Evolutionary conservation across 2,329 filamentous ascomycete species (phyloP), one percentile per base, ranked within the genome.

Genomic region (Pseudogymnoascus sp.): DNA sequence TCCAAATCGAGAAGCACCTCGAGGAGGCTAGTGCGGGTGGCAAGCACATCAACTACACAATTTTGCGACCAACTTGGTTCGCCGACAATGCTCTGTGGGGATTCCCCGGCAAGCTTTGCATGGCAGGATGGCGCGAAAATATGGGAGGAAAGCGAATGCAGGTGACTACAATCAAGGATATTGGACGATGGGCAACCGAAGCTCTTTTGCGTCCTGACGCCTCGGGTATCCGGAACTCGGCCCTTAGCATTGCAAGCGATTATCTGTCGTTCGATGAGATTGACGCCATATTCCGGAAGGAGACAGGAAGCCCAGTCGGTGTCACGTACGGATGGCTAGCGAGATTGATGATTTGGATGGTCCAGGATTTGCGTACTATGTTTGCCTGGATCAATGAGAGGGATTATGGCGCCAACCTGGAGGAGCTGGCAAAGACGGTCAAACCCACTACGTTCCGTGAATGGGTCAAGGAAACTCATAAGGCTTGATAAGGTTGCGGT

Each of bases 1-100:
- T 79, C 65, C 69, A 78, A n/a, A 82, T 85, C 65, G 83, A 86
- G 70, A 72, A 79, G 61, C 75, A 85, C 65, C 74, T 85, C n/a
- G 70, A 78, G 8, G 74, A 78, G 21, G 73, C 73, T 12, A 72
- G 72, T 1, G 73, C 73, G 0, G 73, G 73, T 0, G 71, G 45
- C 2, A 52, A 63, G 19, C 45, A 69, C 0, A 82, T 83, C 79
- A 72, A 72, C 12, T 85, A 79, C 76, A 82, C 81, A 0, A 80
- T 85, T 49, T 72, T 85, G 3, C 76, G 82, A 2, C 83, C 82
- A 0, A 77, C 78, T 0, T 80, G 79, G 0, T 85, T 85, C 72
- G 79, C 83, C 72, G 83, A 85, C 1, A 78, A 78, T 69, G 59
- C 69, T 7, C 60, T 64, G 5, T 39, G 64, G 6, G 69, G 65